A percentile compares a stretch with the other conserved stretches of the same genome.
phyloP scores from a whole-genome alignment of 192 early-diverging fungal species.

The Umbelopsis sp. region DNA sequence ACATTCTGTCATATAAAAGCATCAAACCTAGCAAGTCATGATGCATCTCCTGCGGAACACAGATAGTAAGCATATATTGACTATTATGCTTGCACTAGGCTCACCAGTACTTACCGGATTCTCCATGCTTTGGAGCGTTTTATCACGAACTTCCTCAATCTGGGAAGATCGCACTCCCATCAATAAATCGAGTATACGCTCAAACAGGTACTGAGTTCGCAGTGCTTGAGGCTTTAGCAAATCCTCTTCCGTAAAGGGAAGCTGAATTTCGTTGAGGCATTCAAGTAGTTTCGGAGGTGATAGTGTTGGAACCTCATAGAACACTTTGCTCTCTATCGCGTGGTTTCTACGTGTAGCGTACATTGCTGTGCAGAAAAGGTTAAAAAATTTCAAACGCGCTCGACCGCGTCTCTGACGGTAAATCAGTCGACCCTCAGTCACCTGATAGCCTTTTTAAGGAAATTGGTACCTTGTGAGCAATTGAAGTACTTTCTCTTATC shows the following conservation, averaged over 20 bases:
- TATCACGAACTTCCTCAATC: conserved; percentile 13
- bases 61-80: neutral
- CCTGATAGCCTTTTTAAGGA: too few species aligned
- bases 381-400: neutral
- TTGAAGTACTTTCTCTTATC: too few species aligned
- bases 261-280: conserved; percentile 7
- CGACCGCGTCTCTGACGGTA: neutral
- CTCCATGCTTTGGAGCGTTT: neutral
- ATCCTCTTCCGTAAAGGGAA: conserved; percentile 4
- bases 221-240: neutral
- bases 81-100: too few species aligned
- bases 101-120: neutral
- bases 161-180: conserved; percentile 7
- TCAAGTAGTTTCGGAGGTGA: neutral
- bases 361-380: neutral
- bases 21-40: conserved; percentile 9
- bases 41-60: neutral
- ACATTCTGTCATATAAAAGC: conserved; percentile 14
- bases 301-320: conserved; percentile 17
- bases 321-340: conserved; percentile 1
- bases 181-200: conserved; percentile 4
- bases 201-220: conserved; percentile 6
- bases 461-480: too few species aligned
- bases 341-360: conserved; percentile 12
- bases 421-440: neutral